These are phyloP conservation scores for Amanita jacksonii DNA, from an alignment of 768 basidiomycete genomes.

Conservation along the genomic window DNA sequence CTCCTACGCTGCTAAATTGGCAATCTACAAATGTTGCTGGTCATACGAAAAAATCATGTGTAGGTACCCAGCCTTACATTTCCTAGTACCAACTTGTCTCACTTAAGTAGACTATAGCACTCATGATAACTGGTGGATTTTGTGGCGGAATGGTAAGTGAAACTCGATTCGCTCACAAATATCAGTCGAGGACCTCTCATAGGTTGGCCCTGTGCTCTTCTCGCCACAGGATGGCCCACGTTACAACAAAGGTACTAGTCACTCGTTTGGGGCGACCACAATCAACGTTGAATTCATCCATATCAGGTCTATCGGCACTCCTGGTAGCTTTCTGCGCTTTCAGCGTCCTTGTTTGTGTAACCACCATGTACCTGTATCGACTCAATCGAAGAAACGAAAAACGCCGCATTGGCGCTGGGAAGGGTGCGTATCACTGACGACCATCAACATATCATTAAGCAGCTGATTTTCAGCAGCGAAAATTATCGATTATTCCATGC, in stretches of 20 bases:
- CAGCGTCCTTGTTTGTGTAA: conserved; percentile 12
- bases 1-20: conserved; percentile 23
- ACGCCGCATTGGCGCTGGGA: conserved; percentile 14
- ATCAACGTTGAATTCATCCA: neutral
- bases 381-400: conserved; percentile 15
- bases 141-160: conserved; percentile 18
- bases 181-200: too few relatives aligned
- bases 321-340: conserved; percentile 13
- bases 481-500: conserved; percentile 7
- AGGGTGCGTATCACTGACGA: conserved; percentile 9
- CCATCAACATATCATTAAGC: neutral
- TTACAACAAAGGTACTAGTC: conserved; percentile 13
- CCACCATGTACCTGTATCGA: conserved; percentile 12
- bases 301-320: conserved; percentile 12
- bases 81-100: neutral
- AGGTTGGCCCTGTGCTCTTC: conserved; percentile 20
- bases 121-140: conserved; percentile 18
- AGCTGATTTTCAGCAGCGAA: neutral
- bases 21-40: conserved; percentile 27
- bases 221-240: conserved; percentile 14
- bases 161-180: too few relatives aligned
- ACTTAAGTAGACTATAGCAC: conserved; percentile 16
- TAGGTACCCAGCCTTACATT: conserved; percentile 7
- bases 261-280: neutral
- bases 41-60: conserved; percentile 22